Base-by-base conservation (phyloP, 2,329 filamentous ascomycete species). In the Rhynchosporium graminicola region DNA sequence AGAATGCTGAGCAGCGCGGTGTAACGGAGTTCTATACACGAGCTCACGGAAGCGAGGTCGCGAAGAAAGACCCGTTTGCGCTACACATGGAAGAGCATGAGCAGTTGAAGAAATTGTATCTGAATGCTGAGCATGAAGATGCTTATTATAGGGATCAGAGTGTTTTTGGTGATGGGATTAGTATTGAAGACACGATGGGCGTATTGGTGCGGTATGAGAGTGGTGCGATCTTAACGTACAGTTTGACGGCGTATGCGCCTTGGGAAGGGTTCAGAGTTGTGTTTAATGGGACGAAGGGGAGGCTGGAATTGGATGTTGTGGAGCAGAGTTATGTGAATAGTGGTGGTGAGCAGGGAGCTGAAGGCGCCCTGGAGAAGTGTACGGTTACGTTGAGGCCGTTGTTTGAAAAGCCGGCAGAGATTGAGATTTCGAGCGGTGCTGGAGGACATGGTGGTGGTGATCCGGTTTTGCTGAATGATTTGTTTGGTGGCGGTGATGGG, bases 181-280 rank as follows among this genome's bases (percentile, higher is more conserved):
- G 78, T 66, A 87, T 87, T 62, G 84, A 87, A 71, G 85, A 87
- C 68, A 87, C 84, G 0, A 85, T 87, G 83, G 83, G 79, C 45
- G 74, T 87, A 29, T 76, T 87, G 51, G 82, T 87, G 28, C 76
- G 80, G 57, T 87, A 87, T 69, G 75, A 77, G 20, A 83, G 78
- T 57, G 82, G 83, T 2, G 83, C 83, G 0, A 80, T 83, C 31
- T 74, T 87, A 71, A 86, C 84, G 0, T 87, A 87, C 68, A 84
- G 78, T 28, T 74, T 84, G 10, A 83, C 81, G 0, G 84, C 85
- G 0, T 87, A 87, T 62, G 83, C 84, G 3, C 85, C 85, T 0
- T 87, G 83, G 83, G 83, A 86, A 64, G 83, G 83, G 0, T 85
- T 85, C 73, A 77, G 82, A 0, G 81, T 83, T 12, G 80, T 75